Evolutionary conservation across 352 stramenopile genomes (phyloP).

Genomic region (Hyaloperonospora arabidopsidis): DNA sequence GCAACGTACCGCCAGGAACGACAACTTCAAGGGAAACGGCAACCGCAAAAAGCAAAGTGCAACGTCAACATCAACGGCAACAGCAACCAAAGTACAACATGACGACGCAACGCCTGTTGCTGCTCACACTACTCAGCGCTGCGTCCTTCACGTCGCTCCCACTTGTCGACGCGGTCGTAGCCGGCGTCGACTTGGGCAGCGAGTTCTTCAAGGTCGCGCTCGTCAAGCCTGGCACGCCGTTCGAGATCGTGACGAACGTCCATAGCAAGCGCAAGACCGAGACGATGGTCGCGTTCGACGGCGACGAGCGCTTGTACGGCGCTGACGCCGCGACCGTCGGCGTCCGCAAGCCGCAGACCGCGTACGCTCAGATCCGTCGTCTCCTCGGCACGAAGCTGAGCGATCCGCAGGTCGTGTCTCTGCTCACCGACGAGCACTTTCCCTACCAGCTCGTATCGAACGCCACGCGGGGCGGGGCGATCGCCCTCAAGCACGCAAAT

Average conservation of each 20-base stretch:
- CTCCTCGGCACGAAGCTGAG: slow-evolving; percentile 83
- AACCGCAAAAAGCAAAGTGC: no score
- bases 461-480: slow-evolving; percentile 60
- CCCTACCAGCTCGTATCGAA: slow-evolving; percentile 81
- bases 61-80: no score
- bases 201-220: slow-evolving; percentile 85
- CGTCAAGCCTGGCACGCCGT: slow-evolving; percentile 89
- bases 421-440: slow-evolving; percentile 70
- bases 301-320: slow-evolving; percentile 91
- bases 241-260: slow-evolving; percentile 97
- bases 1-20: no score
- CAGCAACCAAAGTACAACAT: no score
- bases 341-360: slow-evolving; percentile 88
- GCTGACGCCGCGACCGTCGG: slow-evolving; percentile 89
- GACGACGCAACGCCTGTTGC: slow-evolving; percentile 6
- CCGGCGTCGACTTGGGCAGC: slow-evolving; percentile 93
- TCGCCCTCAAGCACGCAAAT: slow-evolving; percentile 46
- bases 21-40: no score
- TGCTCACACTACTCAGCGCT: slow-evolving; percentile 29
- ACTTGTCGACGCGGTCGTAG: slow-evolving; percentile 46
- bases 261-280: slow-evolving; percentile 98
- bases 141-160: slow-evolving; percentile 26
- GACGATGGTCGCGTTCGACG: slow-evolving; percentile 88
- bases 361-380: slow-evolving; percentile 83
- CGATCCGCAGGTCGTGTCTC: slow-evolving; percentile 53